Base-by-base conservation (phyloP, 768 basidiomycete genomes). In the Podaxis sp. region DNA sequence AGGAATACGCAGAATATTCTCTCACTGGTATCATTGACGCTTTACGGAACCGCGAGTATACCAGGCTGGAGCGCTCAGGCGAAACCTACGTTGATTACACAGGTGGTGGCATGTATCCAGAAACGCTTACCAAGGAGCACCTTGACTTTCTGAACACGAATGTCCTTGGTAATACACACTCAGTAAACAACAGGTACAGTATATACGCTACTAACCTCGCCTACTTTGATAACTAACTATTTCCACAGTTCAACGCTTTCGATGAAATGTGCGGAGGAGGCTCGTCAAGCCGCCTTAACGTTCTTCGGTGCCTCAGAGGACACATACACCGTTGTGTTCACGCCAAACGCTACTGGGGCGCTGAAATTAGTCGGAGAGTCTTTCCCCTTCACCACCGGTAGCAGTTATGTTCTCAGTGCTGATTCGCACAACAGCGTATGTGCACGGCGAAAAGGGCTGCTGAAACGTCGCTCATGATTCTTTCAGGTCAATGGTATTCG, bases 51-150 rank as follows among this genome's bases (percentile, higher is more conserved):
- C 85, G 80, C 0, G 88, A 91, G 70, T 89, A 83, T 65, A 63
- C 77, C 4, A 76, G 89, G 55, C 77, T 90, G 47, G 83, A 87
- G 63, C 81, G 79, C 12, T 75, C 77, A 8, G 84, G 84, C 4
- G 90, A 93, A 75, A 89, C 87, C 9, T 93, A 93, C 63, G 87
- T 92, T 64, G 92, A 94, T 69, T 93, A 90, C 65, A 93, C 93
- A 89, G 92, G 92, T 33, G 91, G 89, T 24, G 83, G 89, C 0
- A 77, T 93, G 37, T 91, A 91, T 65, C 92, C 92, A 9, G 88
- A 91, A 66, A 88, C 85, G 66, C 83, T 94, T 37, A 82, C 93
- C 63, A 82, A 80, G 43, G 83, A 85, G 7, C 90, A 93, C 66
- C 79, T 85, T 41, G 82, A 84, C 54, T 91, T 93, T 69, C 81